phyloP scores from a whole-genome alignment of 176 grass and related monocot species.

The Carex pumila region DNA sequence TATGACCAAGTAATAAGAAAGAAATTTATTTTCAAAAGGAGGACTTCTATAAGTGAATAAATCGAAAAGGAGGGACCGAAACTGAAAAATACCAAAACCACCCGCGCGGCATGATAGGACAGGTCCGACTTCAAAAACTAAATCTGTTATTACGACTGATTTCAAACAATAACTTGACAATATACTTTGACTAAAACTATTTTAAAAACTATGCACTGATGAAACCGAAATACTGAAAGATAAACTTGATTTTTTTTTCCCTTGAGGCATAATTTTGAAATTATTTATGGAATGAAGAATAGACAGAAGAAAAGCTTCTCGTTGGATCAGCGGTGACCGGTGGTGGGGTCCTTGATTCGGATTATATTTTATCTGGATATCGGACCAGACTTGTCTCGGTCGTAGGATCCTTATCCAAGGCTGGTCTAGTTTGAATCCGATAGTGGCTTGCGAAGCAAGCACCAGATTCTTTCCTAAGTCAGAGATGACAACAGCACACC shows the following conservation, averaged over 20 bases:
- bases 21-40: too few species aligned
- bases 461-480: not conserved
- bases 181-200: too few species aligned
- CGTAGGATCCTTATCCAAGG: not conserved
- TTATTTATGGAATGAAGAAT: not conserved
- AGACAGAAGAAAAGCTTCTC: not conserved
- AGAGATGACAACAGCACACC: not conserved
- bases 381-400: not conserved
- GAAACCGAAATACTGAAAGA: too few species aligned
- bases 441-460: not conserved
- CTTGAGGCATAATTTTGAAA: not conserved
- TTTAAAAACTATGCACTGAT: too few species aligned
- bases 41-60: not conserved
- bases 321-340: not conserved
- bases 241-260: too few species aligned
- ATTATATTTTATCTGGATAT: not conserved
- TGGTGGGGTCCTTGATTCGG: not conserved
- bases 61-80: too few species aligned
- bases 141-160: too few species aligned
- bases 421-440: not conserved
- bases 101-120: not conserved
- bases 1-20: too few species aligned
- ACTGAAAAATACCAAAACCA: not conserved
- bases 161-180: too few species aligned
- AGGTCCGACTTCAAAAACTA: too few species aligned